Evolutionary conservation across 306 rosid genomes (phyloP).

Genomic region (Ormosia semicastrata): DNA sequence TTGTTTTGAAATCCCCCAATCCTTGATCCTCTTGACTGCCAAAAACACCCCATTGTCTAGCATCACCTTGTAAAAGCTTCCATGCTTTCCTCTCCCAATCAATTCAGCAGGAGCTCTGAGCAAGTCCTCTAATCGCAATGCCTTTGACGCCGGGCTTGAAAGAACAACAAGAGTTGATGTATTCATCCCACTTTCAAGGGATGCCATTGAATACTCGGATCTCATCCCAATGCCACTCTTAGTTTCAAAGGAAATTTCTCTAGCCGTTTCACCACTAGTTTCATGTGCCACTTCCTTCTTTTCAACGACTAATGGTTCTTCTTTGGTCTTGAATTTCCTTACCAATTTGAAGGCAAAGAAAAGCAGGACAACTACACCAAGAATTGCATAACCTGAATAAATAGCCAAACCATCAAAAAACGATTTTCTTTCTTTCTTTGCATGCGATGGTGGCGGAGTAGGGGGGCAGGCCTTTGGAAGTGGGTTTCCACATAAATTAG

Average conservation of each 20-base stretch:
- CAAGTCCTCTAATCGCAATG: conserved; percentile 46
- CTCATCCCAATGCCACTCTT: conserved; percentile 10
- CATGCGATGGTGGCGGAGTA: neutral
- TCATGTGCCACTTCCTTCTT: conserved; percentile 13
- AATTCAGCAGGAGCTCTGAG: conserved; percentile 60
- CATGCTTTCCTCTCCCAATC: conserved; percentile 53
- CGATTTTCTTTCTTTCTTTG: neutral
- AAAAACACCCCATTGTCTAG: conserved; percentile 39
- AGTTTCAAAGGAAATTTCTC: conserved; percentile 23
- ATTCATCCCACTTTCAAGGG: conserved; percentile 35
- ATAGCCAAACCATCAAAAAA: conserved; percentile 7
- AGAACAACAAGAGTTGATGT: conserved; percentile 42
- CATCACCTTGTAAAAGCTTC: conserved; percentile 57
- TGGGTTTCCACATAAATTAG: conserved; percentile 53
- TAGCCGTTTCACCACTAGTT: neutral
- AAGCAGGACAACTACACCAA: conserved; percentile 29
- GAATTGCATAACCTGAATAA: conserved; percentile 43
- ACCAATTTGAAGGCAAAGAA: conserved; percentile 15
- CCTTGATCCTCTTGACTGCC: conserved; percentile 63
- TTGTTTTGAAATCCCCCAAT: conserved; percentile 40
- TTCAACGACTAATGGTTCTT: neutral
- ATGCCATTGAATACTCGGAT: conserved; percentile 43
- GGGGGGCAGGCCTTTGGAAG: conserved; percentile 25
- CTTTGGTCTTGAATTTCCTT: neutral
- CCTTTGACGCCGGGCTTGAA: neutral